Percentiles rank a stretch among this genome's conserved stretches.
phyloP scores from a whole-genome alignment of 2,329 filamentous ascomycete genomes.

The Cladosporium cucumerinum region DNA sequence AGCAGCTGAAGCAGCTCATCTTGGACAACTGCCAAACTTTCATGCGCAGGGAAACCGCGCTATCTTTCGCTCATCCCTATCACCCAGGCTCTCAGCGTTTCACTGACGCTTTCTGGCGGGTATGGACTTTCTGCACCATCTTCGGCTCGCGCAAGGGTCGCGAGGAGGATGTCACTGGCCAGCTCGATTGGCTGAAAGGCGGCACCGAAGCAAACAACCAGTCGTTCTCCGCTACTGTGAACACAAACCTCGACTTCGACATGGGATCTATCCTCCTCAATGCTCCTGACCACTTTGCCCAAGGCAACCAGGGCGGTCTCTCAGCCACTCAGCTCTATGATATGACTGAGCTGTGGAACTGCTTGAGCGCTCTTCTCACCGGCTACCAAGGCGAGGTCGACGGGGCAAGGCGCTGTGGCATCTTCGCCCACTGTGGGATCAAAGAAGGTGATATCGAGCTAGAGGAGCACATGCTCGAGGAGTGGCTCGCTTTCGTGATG shows the following conservation, averaged over 20 bases:
- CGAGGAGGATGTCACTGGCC: constrained; percentile 57
- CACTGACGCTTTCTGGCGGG: constrained; percentile 61
- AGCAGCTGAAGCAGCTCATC: constrained; percentile 56
- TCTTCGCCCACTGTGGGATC: constrained; percentile 52
- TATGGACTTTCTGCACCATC: constrained; percentile 64
- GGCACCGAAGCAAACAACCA: constrained; percentile 51
- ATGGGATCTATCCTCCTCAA: constrained; percentile 54
- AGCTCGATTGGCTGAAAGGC: constrained; percentile 62
- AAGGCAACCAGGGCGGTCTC: constrained; percentile 55
- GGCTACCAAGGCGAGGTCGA: constrained; percentile 53
- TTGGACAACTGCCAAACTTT: constrained; percentile 55
- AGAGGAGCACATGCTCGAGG: constrained; percentile 56
- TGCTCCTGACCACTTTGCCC: constrained; percentile 56
- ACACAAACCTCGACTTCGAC: constrained; percentile 46
- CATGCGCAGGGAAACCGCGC: constrained; percentile 54
- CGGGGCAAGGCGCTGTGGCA: constrained; percentile 54
- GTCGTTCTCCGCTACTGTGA: constrained; percentile 44
- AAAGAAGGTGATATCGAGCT: constrained; percentile 48
- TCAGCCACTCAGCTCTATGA: constrained; percentile 58
- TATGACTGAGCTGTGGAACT: constrained; percentile 64
- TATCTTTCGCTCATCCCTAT: constrained; percentile 50
- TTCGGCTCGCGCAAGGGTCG: constrained; percentile 58
- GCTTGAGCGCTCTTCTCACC: constrained; percentile 54
- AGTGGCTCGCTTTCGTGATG: constrained; percentile 60
- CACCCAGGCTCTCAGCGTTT: constrained; percentile 48